Evolutionary conservation across 1,284 basidiomycete genomes (phyloP), one percentile per base, ranked within the genome.

Genomic region (Apiotrichum domesticum): DNA sequence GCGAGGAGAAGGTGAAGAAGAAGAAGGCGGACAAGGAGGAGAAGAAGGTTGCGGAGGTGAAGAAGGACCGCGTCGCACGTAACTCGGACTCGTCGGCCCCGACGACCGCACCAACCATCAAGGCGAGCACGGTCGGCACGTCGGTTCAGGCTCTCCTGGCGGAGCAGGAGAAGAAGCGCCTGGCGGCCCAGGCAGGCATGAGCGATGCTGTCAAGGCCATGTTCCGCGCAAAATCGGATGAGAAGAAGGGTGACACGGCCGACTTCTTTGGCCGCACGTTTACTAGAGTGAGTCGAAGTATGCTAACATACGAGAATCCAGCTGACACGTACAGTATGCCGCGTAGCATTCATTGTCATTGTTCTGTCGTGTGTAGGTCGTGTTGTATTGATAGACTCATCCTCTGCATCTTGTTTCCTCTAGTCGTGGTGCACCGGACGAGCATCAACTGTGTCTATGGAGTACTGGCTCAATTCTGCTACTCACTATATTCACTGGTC

Each of bases 201-300:
- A 75, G 72, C 46, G 74, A 73, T 41, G 76, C 76, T 14, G 75
- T 78, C 33, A 72, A 71, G 64, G 63, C 71, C 4, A 72, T 78
- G 68, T 78, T 75, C 66, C 67, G 61, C 51, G 55, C 68, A 21
- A 74, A 74, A 51, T 35, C 37, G 3, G 66, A 65, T 2, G 64
- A 55, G 7, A 66, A 68, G 46, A 65, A 71, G 51, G 65, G 59
- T 29, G 59, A 63, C 29, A 64, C 64, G n/a, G 66, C 67, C 5
- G 73, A 76, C 42, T 77, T 76, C 57, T 77, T 76, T 52, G 75
- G 74, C n/a, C 66, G 77, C 48, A 77, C 75, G 33, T 78, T 73
- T 51, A 76, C 67, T 5, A 66, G 75, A 52, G 75, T 78, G 59
- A 74, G 76, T 68, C n/a, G 21, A 3, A 41, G 35, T 21, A 21